Conservation (phyloP, 768 basidiomycete genomes). For the Tylopilus plumbeoviolaceoides region DNA sequence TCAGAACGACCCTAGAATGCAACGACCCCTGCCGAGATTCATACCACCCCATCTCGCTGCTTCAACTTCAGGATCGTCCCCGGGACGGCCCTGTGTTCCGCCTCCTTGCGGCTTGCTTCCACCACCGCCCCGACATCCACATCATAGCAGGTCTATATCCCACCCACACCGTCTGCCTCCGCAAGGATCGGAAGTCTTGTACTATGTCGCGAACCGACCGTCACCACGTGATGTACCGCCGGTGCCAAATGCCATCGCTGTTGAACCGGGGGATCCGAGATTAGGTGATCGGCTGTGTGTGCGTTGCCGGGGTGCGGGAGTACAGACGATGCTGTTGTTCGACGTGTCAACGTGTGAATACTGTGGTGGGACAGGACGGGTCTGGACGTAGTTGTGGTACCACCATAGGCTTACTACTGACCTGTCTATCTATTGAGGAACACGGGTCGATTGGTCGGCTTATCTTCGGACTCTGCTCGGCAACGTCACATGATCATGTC, state of each 20-base stretch:
- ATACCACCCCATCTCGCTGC: slow-evolving; percentile 19
- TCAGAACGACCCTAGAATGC: slow-evolving; percentile 21
- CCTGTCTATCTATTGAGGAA: too few species aligned
- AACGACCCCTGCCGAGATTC: slow-evolving; percentile 27
- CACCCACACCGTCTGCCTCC: slow-evolving; percentile 6
- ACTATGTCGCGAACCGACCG: slow-evolving; percentile 25
- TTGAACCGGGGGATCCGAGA: slow-evolving; percentile 63
- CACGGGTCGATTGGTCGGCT: too few species aligned
- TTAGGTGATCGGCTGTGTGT: slow-evolving; percentile 65
- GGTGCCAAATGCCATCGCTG: slow-evolving; percentile 41
- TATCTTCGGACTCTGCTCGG: too few species aligned
- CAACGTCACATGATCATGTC: too few species aligned
- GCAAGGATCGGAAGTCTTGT: slow-evolving; percentile 9
- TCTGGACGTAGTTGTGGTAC: slow-evolving; percentile 29
- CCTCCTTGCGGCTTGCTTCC: not conserved
- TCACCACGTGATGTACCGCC: slow-evolving; percentile 17
- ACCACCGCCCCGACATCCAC: slow-evolving; percentile 6
- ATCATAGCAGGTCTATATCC: slow-evolving; percentile 19
- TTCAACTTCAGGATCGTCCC: not conserved
- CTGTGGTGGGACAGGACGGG: slow-evolving; percentile 65
- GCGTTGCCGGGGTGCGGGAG: slow-evolving; percentile 61
- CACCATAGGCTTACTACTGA: not conserved
- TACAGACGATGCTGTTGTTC: slow-evolving; percentile 48
- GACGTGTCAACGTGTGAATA: slow-evolving; percentile 48
- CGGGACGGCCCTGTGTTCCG: not conserved